phyloP scores from a whole-genome alignment of 1,139 yeast species.

The Scheffersomyces illinoinensis region DNA sequence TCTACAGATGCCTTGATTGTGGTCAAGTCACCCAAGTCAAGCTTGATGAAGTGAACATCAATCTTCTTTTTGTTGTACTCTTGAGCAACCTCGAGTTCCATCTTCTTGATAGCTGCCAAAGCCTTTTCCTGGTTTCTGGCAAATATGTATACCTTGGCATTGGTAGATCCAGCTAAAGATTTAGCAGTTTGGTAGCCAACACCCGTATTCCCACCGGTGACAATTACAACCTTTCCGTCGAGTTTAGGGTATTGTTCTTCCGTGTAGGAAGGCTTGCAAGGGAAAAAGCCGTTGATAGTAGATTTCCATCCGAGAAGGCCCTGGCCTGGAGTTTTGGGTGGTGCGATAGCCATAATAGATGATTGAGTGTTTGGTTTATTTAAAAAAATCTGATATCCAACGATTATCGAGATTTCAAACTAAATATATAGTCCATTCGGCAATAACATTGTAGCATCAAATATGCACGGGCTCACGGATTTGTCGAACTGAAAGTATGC shows the following conservation, averaged over 20 bases:
- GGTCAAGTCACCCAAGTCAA: slow-evolving; percentile 48
- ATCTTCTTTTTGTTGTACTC: slow-evolving; percentile 6
- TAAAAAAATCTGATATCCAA: neutral
- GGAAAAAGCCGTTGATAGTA: slow-evolving; percentile 1
- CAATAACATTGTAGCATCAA: neutral
- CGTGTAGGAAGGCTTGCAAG: slow-evolving; percentile 4
- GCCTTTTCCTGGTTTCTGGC: slow-evolving; percentile 19
- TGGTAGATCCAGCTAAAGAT: slow-evolving; percentile 9
- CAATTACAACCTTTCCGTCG: slow-evolving; percentile 20
- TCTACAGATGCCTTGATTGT: slow-evolving; percentile 42
- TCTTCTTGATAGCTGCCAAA: slow-evolving; percentile 13
- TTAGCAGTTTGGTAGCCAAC: slow-evolving; percentile 16
- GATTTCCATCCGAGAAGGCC: neutral
- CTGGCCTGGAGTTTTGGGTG: neutral
- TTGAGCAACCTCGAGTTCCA: slow-evolving; percentile 9
- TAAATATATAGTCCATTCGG: neutral
- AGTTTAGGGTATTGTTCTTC: slow-evolving; percentile 11
- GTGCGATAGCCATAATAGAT: neutral
- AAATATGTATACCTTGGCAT: slow-evolving; percentile 17
- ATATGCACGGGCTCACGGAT: neutral
- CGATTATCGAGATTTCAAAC: neutral
- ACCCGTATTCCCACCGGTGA: slow-evolving; percentile 24
- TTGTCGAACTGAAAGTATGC: neutral
- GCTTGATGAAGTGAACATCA: slow-evolving; percentile 13
- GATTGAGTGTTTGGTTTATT: neutral